Percentiles rank a stretch among this genome's conserved stretches.
phyloP scores from a whole-genome alignment of 169 alveolate genomes.

The Neospora caninum region DNA sequence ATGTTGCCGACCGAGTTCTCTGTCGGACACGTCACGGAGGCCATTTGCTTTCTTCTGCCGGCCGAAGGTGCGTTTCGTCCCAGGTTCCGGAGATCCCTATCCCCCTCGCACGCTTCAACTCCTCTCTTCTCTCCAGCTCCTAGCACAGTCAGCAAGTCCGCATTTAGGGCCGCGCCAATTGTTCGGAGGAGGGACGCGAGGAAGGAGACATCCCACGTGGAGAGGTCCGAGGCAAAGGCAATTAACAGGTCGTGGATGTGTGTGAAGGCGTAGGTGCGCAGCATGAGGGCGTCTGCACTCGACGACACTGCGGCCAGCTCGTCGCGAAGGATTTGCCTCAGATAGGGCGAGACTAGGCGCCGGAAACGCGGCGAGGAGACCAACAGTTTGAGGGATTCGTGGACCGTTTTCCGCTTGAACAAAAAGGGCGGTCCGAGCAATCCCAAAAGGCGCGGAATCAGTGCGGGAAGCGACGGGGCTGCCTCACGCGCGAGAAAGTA shows the following conservation, averaged over 20 bases:
- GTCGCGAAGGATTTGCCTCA: neutral
- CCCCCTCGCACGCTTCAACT: neutral
- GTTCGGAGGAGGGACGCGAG: neutral
- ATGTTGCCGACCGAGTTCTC: neutral
- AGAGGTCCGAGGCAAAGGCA: slow-evolving; percentile 1
- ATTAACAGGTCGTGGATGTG: slow-evolving; percentile 6
- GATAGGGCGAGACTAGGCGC: neutral
- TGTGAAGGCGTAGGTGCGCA: neutral
- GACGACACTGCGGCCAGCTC: neutral
- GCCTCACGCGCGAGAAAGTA: neutral
- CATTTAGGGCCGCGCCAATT: slow-evolving; percentile 1
- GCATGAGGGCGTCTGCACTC: neutral
- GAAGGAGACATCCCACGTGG: slow-evolving; percentile 19
- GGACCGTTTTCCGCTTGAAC: slow-evolving; percentile 55
- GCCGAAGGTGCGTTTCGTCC: neutral
- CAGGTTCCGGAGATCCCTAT: neutral
- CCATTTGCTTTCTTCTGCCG: neutral
- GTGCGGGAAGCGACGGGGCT: slow-evolving; percentile 52
- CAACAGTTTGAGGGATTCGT: slow-evolving; percentile 59
- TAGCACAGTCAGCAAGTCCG: neutral
- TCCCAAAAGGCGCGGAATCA: slow-evolving; percentile 57
- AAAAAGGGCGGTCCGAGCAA: slow-evolving; percentile 55
- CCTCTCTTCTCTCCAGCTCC: neutral
- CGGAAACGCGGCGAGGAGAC: slow-evolving; percentile 51
- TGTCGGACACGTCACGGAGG: neutral